Conservation (phyloP, 2,329 filamentous ascomycete species). For the Penicillium sp. region DNA sequence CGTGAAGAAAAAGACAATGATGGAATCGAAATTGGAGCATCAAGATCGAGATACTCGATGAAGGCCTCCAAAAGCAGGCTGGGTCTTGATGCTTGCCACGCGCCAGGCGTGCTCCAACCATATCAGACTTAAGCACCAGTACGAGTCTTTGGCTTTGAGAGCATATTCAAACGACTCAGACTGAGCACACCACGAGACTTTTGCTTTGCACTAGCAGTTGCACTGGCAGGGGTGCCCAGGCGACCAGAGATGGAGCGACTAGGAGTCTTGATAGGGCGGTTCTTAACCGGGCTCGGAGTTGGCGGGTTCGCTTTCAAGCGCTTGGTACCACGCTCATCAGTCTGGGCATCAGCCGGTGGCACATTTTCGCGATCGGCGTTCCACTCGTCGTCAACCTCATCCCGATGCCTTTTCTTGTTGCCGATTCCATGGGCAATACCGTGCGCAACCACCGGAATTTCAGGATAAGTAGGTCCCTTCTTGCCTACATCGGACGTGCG, state of each 20-base stretch:
- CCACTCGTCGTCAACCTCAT: conserved; percentile 28
- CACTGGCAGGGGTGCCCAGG: conserved; percentile 28
- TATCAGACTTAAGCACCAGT: conserved; percentile 15
- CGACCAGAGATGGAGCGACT: conserved; percentile 21
- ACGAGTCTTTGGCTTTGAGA: conserved; percentile 44
- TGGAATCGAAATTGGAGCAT: conserved; percentile 2
- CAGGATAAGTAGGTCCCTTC: conserved; percentile 22
- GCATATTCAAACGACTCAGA: conserved; percentile 46
- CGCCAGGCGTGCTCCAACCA: conserved; percentile 9
- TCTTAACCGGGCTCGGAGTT: conserved; percentile 36
- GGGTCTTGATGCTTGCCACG: conserved; percentile 4
- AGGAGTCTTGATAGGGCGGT: conserved; percentile 30
- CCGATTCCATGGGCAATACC: conserved; percentile 38
- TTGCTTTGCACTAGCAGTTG: conserved; percentile 27
- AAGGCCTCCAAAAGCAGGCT: neutral
- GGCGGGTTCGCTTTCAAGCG: conserved; percentile 33
- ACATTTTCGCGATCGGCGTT: conserved; percentile 29
- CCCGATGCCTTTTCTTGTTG: conserved; percentile 40
- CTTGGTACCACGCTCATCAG: conserved; percentile 32
- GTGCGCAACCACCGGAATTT: conserved; percentile 36
- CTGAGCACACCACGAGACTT: conserved; percentile 36
- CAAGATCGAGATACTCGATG: neutral
- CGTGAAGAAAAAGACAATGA: neutral
- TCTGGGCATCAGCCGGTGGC: conserved; percentile 23
- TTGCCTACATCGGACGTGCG: conserved; percentile 28